Percentiles rank a stretch among this genome's conserved stretches.
phyloP scores from a whole-genome alignment of 768 basidiomycete species.

The Phylloporus arenicola region DNA sequence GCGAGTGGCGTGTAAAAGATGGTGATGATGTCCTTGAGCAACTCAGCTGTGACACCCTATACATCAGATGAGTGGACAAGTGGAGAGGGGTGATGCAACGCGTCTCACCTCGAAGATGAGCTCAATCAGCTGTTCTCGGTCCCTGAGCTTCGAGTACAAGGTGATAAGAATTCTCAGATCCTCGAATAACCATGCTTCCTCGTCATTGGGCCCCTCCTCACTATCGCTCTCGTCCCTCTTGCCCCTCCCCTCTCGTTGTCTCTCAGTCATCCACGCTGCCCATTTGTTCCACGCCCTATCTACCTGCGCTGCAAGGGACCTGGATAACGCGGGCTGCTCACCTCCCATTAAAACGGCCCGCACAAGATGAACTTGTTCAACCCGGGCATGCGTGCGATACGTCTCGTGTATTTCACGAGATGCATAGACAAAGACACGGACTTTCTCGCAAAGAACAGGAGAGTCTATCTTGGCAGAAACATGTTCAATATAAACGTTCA shows the following conservation, averaged over 20 bases:
- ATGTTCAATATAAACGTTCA: slow-evolving; percentile 83
- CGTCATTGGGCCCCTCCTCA: slow-evolving; percentile 87
- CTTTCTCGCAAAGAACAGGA: slow-evolving; percentile 80
- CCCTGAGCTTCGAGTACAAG: slow-evolving; percentile 73
- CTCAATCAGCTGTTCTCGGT: slow-evolving; percentile 88
- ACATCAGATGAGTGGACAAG: slow-evolving; percentile 1
- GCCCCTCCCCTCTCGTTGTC: slow-evolving; percentile 41
- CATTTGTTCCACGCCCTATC: slow-evolving; percentile 76
- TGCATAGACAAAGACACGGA: slow-evolving; percentile 80
- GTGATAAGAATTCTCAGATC: slow-evolving; percentile 78
- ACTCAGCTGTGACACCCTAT: slow-evolving; percentile 89
- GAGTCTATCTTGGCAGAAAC: slow-evolving; percentile 90
- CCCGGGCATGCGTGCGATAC: slow-evolving; percentile 71
- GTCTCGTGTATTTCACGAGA: slow-evolving; percentile 82
- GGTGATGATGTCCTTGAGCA: slow-evolving; percentile 96
- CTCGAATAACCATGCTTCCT: slow-evolving; percentile 95
- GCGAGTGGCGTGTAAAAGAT: slow-evolving; percentile 97
- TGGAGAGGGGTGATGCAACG: background rate
- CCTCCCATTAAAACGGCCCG: slow-evolving; percentile 74
- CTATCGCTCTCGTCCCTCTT: slow-evolving; percentile 59
- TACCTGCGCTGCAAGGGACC: slow-evolving; percentile 77
- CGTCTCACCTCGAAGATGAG: slow-evolving; percentile 84
- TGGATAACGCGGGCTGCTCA: slow-evolving; percentile 67
- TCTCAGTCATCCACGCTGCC: slow-evolving; percentile 59
- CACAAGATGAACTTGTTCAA: slow-evolving; percentile 70